Percentiles rank a stretch among this genome's conserved stretches.
phyloP scores from a whole-genome alignment of 169 alveolate genomes.

The Cryptosporidium felis region DNA sequence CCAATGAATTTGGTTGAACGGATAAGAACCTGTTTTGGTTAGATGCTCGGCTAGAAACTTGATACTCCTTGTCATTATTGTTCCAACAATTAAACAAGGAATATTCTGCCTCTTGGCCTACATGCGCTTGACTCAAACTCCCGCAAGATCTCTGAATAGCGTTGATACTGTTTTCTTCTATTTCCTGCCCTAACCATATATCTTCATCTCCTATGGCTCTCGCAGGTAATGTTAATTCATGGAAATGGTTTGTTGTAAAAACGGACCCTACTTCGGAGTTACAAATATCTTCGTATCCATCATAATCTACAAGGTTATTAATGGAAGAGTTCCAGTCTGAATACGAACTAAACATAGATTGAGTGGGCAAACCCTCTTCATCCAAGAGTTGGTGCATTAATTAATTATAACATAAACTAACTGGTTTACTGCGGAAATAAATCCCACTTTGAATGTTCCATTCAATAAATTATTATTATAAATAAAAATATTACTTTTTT shows the following conservation, averaged over 20 bases:
- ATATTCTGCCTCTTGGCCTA: not conserved
- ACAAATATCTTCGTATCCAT: constrained; percentile 23
- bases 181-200: constrained; percentile 26
- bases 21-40: not conserved
- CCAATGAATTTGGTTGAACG: constrained; percentile 4
- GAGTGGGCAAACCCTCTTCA: not conserved
- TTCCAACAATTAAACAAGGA: not conserved
- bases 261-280: not conserved
- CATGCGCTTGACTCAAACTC: not conserved
- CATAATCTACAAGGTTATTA: not conserved
- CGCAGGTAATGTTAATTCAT: constrained; percentile 22
- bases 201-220: constrained; percentile 32
- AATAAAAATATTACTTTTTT: too few species aligned
- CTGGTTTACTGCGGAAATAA: not conserved
- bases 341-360: constrained; percentile 23
- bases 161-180: not conserved
- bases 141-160: not conserved
- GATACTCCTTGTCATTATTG: not conserved
- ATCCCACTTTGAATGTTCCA: too few species aligned
- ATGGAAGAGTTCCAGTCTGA: constrained; percentile 20
- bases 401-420: not conserved
- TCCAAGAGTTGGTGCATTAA: not conserved
- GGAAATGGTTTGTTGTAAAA: constrained; percentile 28
- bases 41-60: not conserved
- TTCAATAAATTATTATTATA: too few species aligned